Conservation (phyloP, 163 green algal species). For the Chlorella variabilis region DNA sequence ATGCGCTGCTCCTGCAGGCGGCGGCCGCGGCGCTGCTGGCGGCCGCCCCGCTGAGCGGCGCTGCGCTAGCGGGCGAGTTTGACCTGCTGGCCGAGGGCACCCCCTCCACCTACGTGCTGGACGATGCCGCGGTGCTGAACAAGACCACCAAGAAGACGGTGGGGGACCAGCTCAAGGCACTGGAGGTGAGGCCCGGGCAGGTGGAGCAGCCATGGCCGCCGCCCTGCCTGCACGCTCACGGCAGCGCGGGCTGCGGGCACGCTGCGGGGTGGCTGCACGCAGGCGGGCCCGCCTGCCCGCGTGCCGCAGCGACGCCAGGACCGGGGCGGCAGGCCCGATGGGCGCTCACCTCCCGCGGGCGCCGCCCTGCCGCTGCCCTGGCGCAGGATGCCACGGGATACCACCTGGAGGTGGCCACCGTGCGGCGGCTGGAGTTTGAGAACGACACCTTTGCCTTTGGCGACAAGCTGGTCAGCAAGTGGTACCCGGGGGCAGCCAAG, state of each 20-base stretch:
- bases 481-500: constrained; percentile 85
- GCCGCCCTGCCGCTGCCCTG: no score
- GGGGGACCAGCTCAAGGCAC: constrained; percentile 76
- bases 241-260: no score
- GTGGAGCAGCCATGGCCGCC: neutral
- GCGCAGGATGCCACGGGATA: constrained; percentile 82
- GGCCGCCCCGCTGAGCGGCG: constrained; percentile 31
- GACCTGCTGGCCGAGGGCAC: constrained; percentile 76
- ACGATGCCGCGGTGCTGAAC: constrained; percentile 92
- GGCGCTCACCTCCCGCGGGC: no score
- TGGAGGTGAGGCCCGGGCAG: constrained; percentile 74
- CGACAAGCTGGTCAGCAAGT: constrained; percentile 83
- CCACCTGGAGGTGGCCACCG: constrained; percentile 88
- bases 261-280: no score
- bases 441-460: constrained; percentile 95
- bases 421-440: constrained; percentile 96
- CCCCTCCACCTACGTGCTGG: constrained; percentile 84
- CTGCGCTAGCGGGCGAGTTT: constrained; percentile 70
- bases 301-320: no score
- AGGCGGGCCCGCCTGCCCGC: no score
- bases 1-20: no score
- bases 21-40: constrained; percentile 55
- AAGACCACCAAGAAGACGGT: constrained; percentile 77
- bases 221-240: no score
- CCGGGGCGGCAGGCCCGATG: no score